Base-by-base conservation (phyloP, 1,139 yeast genomes). In the Magnusiomyces clavatus region DNA sequence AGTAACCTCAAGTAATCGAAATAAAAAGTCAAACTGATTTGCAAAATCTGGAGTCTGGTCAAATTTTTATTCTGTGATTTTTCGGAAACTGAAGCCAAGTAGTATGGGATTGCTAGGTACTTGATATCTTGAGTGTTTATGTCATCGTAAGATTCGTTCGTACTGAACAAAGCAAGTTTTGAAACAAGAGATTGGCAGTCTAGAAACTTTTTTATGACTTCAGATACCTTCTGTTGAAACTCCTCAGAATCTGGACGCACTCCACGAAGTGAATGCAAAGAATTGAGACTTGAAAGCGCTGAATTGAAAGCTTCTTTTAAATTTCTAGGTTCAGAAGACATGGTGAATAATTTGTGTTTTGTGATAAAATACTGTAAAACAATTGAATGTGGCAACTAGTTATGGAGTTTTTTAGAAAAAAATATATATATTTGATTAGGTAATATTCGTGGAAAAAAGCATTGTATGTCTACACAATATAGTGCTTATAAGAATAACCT, bases 91-190 rank as follows among this genome's bases (percentile, higher is more conserved):
- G 64, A 65, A 0, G 78, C 86, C 47, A 79, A 59, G 55, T 77
- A 75, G 63, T 69, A 83, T 49, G 76, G 74, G 1, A 80, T 59
- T 20, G 74, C 70, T 46, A 82, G 63, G 58, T 76, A 83, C 38
- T 77, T 77, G 3, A 84, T 64, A 52, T 82, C 78, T 35, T 64
- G 64, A 1, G 85, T 78, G 46, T 74, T 69, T 11, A 83, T 61
- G 59, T 84, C 92, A 2, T 75, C 78, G 8, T 81, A 59, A 2
- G 66, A 60, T 60, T 84, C 90, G 60, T 82, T 82, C 20, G 70
- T 70, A 59, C 86, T 80, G 67, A 81, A 83, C 43, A 84, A 64
- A 29, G 73, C 68, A 41, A 77, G 64, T 44, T 59, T 58, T 14
- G 61, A 60, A 17, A 67, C 61, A 31, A 58, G 50, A 11, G 56